Percentiles rank a stretch among this genome's conserved stretches.
phyloP scores from a whole-genome alignment of 2,329 filamentous ascomycete genomes.

The Epichloe glyceriae region DNA sequence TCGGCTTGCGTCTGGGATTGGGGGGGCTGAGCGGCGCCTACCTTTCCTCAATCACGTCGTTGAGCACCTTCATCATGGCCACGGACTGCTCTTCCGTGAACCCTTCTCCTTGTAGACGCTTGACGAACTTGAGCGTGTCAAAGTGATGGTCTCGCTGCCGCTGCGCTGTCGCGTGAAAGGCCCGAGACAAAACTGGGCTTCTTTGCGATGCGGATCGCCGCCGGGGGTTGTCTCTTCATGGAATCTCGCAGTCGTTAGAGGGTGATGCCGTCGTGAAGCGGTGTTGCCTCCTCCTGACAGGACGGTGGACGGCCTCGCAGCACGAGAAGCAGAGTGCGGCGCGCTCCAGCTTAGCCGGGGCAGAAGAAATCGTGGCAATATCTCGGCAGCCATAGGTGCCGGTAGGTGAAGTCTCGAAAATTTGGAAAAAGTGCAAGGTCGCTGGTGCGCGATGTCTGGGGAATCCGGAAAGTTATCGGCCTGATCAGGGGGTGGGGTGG shows the following conservation, averaged over 20 bases:
- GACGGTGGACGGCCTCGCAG: slow-evolving; percentile 9
- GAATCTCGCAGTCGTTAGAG: background rate
- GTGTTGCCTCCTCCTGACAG: slow-evolving; percentile 8
- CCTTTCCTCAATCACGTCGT: slow-evolving; percentile 95
- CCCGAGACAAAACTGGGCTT: slow-evolving; percentile 21
- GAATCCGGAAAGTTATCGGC: slow-evolving; percentile 1
- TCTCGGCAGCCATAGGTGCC: slow-evolving; percentile 20
- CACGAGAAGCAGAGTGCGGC: slow-evolving; percentile 14
- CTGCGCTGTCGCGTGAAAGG: slow-evolving; percentile 54
- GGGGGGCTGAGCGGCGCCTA: slow-evolving; percentile 15
- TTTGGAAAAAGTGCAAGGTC: slow-evolving; percentile 11
- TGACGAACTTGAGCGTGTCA: slow-evolving; percentile 94
- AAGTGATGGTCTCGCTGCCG: slow-evolving; percentile 78
- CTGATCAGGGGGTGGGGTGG: slow-evolving; percentile 5
- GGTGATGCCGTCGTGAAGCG: slow-evolving; percentile 1
- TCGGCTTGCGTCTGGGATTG: no score
- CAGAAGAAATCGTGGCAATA: slow-evolving; percentile 40
- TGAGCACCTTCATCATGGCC: slow-evolving; percentile 96
- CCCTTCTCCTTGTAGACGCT: slow-evolving; percentile 76
- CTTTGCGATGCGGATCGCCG: background rate
- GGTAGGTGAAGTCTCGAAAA: background rate
- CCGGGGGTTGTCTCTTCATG: slow-evolving; percentile 1
- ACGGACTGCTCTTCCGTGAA: slow-evolving; percentile 92
- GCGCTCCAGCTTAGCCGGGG: slow-evolving; percentile 41
- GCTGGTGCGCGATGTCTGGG: background rate